Percentiles rank a stretch among this genome's conserved stretches.
Evolutionary conservation across 140 eudicot genomes (phyloP).

Genomic region (Senecio squalidus): DNA sequence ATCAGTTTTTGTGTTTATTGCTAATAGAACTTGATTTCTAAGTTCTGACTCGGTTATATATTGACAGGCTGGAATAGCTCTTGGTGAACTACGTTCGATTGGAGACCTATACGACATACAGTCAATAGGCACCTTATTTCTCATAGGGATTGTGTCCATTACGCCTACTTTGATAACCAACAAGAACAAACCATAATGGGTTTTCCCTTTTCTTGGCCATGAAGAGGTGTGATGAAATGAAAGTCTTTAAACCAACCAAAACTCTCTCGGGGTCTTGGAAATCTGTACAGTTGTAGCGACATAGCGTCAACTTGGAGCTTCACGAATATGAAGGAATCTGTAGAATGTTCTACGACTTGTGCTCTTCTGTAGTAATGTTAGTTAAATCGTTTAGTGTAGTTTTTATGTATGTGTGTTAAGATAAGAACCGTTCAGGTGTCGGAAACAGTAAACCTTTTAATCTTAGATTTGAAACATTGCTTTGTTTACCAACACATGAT

Average conservation of each 20-base stretch:
- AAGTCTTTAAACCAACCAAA: conserved; percentile 7
- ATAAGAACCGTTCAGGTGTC: too few relatives aligned
- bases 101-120: conserved; percentile 85
- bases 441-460: too few relatives aligned
- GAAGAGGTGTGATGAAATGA: background rate
- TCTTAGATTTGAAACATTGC: too few relatives aligned
- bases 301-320: conserved; percentile 11
- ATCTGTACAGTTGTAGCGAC: conserved; percentile 22
- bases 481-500: too few relatives aligned
- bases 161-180: conserved; percentile 74
- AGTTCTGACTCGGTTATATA: background rate
- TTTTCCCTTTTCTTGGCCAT: background rate
- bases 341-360: conserved; percentile 16
- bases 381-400: background rate
- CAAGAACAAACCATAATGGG: conserved; percentile 34
- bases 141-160: conserved; percentile 61
- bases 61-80: conserved; percentile 88
- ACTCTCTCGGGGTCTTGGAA: conserved; percentile 9
- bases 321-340: background rate
- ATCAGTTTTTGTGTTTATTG: background rate
- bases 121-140: conserved; percentile 75
- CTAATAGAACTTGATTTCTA: background rate
- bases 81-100: conserved; percentile 75
- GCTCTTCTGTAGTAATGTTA: conserved; percentile 1
- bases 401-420: conserved; percentile 11